Base-by-base conservation (phyloP, 176 grass and related monocot species). In the Puya raimondii region DNA sequence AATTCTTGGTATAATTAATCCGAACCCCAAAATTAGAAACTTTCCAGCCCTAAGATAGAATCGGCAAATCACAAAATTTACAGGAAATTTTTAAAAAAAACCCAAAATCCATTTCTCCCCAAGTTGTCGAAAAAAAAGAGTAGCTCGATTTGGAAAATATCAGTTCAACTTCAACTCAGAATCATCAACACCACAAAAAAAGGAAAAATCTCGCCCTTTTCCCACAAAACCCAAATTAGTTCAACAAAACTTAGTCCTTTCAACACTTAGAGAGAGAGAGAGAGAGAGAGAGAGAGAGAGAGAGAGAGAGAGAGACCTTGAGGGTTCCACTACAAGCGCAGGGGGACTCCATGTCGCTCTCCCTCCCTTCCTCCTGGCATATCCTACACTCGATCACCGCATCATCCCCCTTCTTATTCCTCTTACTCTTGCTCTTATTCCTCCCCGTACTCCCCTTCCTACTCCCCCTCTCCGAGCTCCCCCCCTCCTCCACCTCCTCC, bases 281-380 rank as follows among this genome's bases (percentile, higher is more conserved):
- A 23, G 1, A 49, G 9, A 42, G 63, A 72, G 21, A 63, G 10
- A 48, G 29, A 53, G 0, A 61, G 48, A 42, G 14, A 53, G 26
- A 54, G 70, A 74, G 61, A 48, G 26, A 66, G 17, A 49, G 8
- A n/a, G 76, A 69, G 69, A 99, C 95, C 90, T 99, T 99, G 65
- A 99, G 87, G 13, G 95, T 99, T 47, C 95, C 95, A 63, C 64
- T 74, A 72, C 95, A 99, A 51, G 90, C 95, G 72, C 95, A 99
- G 68, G 95, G 95, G 3, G 87, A 80, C 73, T 99, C 95, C 90
- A 99, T 93, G 59, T 86, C 85, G 63, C 33, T 42, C 72, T 99
- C 95, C 2, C 91, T 85, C 15, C 78, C 95, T 74, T 99, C 95
- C 78, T 99, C 90, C 80, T 99, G 95, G 69, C 95, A 99, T 82